Percentiles rank a stretch among this genome's conserved stretches.
phyloP scores from a whole-genome alignment of 2,329 filamentous ascomycete genomes.

The Aspergillus sp. region DNA sequence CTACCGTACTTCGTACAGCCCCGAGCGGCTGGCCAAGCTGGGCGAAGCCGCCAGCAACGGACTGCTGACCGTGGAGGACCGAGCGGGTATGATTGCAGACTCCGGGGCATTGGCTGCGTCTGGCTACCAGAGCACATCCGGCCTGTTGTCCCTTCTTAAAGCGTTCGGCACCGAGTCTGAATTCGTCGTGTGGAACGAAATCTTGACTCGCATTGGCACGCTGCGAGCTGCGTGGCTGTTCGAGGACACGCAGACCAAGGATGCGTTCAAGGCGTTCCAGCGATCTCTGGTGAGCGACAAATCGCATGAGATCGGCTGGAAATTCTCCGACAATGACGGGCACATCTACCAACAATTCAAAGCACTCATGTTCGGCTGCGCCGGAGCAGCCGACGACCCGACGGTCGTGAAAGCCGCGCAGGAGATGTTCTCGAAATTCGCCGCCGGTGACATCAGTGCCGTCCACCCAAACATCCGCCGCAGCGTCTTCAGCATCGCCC shows the following conservation, averaged over 20 bases:
- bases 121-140: constrained; percentile 89
- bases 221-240: constrained; percentile 83
- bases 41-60: constrained; percentile 76
- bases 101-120: constrained; percentile 81
- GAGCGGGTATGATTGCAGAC: constrained; percentile 90
- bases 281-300: constrained; percentile 67
- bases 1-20: constrained; percentile 81
- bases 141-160: constrained; percentile 74
- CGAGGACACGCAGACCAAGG: constrained; percentile 61
- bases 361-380: constrained; percentile 75
- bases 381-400: constrained; percentile 72
- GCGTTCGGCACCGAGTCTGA: constrained; percentile 73
- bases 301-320: constrained; percentile 81
- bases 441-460: constrained; percentile 66
- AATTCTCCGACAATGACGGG: constrained; percentile 73
- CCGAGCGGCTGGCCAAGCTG: constrained; percentile 76
- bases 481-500: constrained; percentile 74
- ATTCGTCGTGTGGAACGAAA: constrained; percentile 93
- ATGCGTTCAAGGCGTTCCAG: constrained; percentile 77
- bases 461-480: constrained; percentile 87
- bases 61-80: constrained; percentile 76
- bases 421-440: constrained; percentile 84
- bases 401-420: constrained; percentile 69
- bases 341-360: constrained; percentile 95
- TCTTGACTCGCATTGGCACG: constrained; percentile 67